Evolutionary conservation across 257 asterid species (phyloP).

Genomic region (Fraxinus americana): DNA sequence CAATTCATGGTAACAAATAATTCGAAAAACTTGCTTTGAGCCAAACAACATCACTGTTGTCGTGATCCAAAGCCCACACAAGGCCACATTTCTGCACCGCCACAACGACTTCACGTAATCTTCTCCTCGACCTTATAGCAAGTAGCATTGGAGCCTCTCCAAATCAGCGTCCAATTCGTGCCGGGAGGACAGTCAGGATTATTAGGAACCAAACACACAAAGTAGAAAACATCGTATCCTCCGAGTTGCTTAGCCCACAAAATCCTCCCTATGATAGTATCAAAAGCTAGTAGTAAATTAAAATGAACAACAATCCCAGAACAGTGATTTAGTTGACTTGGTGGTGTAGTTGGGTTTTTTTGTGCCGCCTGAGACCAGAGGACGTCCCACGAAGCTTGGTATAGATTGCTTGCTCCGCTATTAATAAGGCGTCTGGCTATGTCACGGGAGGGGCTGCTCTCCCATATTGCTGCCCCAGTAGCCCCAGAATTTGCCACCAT

Average conservation of each 20-base stretch:
- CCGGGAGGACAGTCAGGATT: conserved; percentile 68
- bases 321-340: conserved; percentile 48
- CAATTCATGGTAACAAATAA: no score
- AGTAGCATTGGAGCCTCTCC: conserved; percentile 85
- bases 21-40: no score
- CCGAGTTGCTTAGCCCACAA: conserved; percentile 59
- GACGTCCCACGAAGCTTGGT: conserved; percentile 58
- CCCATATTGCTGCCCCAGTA: conserved; percentile 75
- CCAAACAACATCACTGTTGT: conserved; percentile 53
- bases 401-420: conserved; percentile 66
- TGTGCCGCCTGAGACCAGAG: conserved; percentile 52
- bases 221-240: conserved; percentile 66
- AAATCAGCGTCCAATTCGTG: conserved; percentile 76
- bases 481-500: conserved; percentile 55
- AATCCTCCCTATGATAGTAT: conserved; percentile 45
- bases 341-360: conserved; percentile 50
- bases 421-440: conserved; percentile 38
- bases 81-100: no score
- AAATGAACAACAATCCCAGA: conserved; percentile 58
- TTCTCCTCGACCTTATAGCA: conserved; percentile 32
- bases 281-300: conserved; percentile 58
- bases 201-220: conserved; percentile 54
- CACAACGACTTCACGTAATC: conserved; percentile 50
- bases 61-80: conserved; percentile 62
- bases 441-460: conserved; percentile 83